Percentiles rank a stretch among this genome's conserved stretches.
Conservation (phyloP, 306 rosid species). For the Cercis canadensis region DNA sequence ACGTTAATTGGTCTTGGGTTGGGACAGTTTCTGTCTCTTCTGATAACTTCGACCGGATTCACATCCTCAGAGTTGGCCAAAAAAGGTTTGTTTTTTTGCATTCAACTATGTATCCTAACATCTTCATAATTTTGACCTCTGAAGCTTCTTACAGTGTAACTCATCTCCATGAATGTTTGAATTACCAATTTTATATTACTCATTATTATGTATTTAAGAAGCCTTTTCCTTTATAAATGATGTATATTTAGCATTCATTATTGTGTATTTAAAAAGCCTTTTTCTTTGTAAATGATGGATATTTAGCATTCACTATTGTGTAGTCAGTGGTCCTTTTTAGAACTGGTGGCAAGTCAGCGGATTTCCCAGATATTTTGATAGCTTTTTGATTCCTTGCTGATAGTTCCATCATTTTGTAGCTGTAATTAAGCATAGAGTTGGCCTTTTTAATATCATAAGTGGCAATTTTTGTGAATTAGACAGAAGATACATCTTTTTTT, state of each 20-base stretch:
- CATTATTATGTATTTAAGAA: neutral
- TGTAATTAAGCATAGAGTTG: neutral
- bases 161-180: neutral
- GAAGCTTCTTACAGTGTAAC: neutral
- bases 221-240: neutral
- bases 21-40: constrained; percentile 93
- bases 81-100: constrained; percentile 51
- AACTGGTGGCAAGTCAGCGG: neutral
- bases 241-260: neutral
- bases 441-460: neutral
- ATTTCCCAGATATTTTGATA: neutral
- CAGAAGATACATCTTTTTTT: too few species aligned
- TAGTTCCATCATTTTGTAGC: neutral
- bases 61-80: constrained; percentile 88
- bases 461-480: neutral
- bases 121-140: neutral
- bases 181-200: neutral
- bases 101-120: neutral
- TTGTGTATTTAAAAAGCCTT: too few species aligned
- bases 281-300: neutral
- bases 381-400: neutral
- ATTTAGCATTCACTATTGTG: neutral
- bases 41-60: constrained; percentile 90
- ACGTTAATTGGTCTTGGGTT: constrained; percentile 79
- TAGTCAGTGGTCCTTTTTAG: too few species aligned